Evolutionary conservation across 176 grass and related monocot genomes (phyloP), one percentile per base, ranked within the genome.

Genomic region (Triticum dicoccoides): DNA sequence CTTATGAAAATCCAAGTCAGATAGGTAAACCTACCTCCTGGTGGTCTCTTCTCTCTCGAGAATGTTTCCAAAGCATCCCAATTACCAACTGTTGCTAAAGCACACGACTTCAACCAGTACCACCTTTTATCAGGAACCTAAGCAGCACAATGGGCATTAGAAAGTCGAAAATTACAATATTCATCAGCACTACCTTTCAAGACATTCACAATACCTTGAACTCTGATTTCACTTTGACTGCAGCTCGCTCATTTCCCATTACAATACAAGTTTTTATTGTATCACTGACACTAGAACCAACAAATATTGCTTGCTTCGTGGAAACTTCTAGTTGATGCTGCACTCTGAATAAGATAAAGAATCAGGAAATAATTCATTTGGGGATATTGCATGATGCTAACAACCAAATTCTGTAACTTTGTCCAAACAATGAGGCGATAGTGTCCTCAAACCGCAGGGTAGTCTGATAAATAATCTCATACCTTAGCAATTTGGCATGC

Each of bases 91-190:
- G 97, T 99, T 83, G 97, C 92, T 49, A 99, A 85, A 85, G 97
- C 97, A 87, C 93, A 99, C 32, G 97, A 86, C 90, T 99, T 99
- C 58, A 99, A 89, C 97, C 92, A 96, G 85, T 99, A 99, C 97
- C 94, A 99, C 80, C 97, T 94, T 83, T 99, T 99, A 88, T 99
- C 97, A 88, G 97, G 95, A 90, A 99, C 92, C 97, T 99, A 56
- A 30, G 82, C 70, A 85, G 71, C 76, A 61, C 44, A 58, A 86
- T n/a, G 23, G 30, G 33, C 18, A 49, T 76, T 34, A 88, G 66
- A 84, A 71, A 82, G 25, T 65, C 21, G 11, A 81, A 18, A 18
- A 77, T 78, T 29, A 34, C 20, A 85, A 70, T 17, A 69, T 38
- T 80, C 56, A 90, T 58, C 30, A 54, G 76, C 33, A 27, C 85